Conservation (phyloP, 805 yeast species). For the Martiniozyma abietophila region DNA sequence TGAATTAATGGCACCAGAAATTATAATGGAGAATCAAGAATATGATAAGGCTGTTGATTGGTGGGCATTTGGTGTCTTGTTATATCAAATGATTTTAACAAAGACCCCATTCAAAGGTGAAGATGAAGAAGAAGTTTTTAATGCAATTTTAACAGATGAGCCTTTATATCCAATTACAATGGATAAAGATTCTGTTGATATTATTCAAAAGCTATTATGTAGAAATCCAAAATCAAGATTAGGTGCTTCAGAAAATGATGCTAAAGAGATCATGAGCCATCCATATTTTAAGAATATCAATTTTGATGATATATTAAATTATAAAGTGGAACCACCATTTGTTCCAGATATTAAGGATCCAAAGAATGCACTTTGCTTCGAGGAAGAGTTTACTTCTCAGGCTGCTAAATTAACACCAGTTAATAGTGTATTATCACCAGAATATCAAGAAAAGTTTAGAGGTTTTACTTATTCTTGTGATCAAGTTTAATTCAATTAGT, state of each 20-base stretch:
- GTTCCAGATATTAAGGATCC: constrained; percentile 81
- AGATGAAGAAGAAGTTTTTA: constrained; percentile 79
- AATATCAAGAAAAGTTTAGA: constrained; percentile 92
- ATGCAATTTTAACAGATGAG: constrained; percentile 93
- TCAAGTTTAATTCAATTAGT: constrained; percentile 28
- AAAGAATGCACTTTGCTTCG: constrained; percentile 88
- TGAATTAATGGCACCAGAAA: constrained; percentile 98
- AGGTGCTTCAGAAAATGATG: constrained; percentile 85
- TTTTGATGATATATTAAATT: constrained; percentile 73
- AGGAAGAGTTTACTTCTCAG: constrained; percentile 89
- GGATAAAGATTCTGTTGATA: constrained; percentile 94
- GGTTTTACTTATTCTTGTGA: constrained; percentile 88
- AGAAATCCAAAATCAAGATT: constrained; percentile 80
- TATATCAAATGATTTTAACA: constrained; percentile 93
- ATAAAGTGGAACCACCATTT: constrained; percentile 78
- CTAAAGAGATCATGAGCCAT: constrained; percentile 89
- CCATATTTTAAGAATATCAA: constrained; percentile 85
- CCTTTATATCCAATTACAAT: constrained; percentile 94
- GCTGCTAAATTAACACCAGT: constrained; percentile 94
- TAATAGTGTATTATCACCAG: constrained; percentile 73
- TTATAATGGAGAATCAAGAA: constrained; percentile 72
- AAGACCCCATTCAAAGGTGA: constrained; percentile 98
- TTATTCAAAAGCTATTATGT: constrained; percentile 81
- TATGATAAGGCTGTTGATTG: constrained; percentile 95
- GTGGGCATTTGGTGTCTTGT: constrained; percentile 98